Evolutionary conservation across 2,329 filamentous ascomycete species (phyloP).

Genomic region (Gyromitra esculenta): DNA sequence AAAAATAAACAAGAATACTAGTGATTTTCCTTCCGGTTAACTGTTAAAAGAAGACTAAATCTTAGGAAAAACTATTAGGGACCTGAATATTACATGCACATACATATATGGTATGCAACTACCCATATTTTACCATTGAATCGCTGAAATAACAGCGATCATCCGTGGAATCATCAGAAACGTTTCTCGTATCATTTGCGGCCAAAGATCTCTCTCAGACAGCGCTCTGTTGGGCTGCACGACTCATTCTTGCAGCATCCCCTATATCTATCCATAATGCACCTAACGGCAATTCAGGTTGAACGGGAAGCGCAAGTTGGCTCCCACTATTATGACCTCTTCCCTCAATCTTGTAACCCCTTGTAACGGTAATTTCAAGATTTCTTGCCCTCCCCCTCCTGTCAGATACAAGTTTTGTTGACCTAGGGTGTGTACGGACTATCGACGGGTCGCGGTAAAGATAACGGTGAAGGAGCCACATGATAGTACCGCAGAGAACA

Average conservation of each 20-base stretch:
- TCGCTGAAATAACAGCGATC: not conserved
- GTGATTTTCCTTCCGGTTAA: not conserved
- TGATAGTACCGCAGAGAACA: conserved; percentile 5
- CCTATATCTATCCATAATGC: conserved; percentile 24
- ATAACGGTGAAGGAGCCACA: conserved; percentile 36
- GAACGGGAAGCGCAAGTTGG: conserved; percentile 3
- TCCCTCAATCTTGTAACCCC: conserved; percentile 35
- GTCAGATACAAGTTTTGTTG: not conserved
- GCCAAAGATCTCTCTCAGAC: not conserved
- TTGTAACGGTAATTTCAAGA: conserved; percentile 36
- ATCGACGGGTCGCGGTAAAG: conserved; percentile 42
- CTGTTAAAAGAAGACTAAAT: not conserved
- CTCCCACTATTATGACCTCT: conserved; percentile 6
- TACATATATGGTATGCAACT: not conserved
- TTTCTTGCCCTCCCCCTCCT: conserved; percentile 13
- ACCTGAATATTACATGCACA: not conserved
- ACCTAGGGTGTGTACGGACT: not conserved
- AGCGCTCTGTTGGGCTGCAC: not conserved
- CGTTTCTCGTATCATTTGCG: not conserved
- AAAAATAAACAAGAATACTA: conserved; percentile 21
- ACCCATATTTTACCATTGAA: not conserved
- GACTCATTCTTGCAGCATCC: conserved; percentile 30
- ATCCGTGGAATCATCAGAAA: not conserved
- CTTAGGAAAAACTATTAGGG: not conserved
- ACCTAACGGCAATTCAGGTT: conserved; percentile 12